phyloP scores from a whole-genome alignment of 345 rosid species.

The sweet orange (Citrus sinensis) region DVS_A1.0 CM039163.1:50275001-50275500 shows the following conservation, averaged over 20 bases:
- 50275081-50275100: conserved; percentile 6
- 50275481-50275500: conserved; percentile 49
- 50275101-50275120: conserved; percentile 46
- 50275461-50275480: conserved; percentile 93
- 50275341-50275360: conserved; percentile 6
- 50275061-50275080: background rate
- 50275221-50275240: background rate
- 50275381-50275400: conserved; percentile 97
- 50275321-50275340: background rate
- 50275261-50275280: background rate
- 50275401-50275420: conserved; percentile 75
- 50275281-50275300: background rate
- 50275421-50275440: conserved; percentile 83
- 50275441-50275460: conserved; percentile 70
- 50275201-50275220: background rate
- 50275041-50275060: background rate
- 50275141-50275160: conserved; percentile 94
- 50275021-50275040: background rate
- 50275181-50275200: conserved; percentile 8
- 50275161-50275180: conserved; percentile 87
- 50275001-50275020: conserved; percentile 8
- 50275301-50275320: background rate
- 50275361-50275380: conserved; percentile 61
- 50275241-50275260: background rate
- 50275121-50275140: conserved; percentile 80